Conservation (phyloP, 2,329 filamentous ascomycete genomes). For the Calonectria leucothoes region DNA sequence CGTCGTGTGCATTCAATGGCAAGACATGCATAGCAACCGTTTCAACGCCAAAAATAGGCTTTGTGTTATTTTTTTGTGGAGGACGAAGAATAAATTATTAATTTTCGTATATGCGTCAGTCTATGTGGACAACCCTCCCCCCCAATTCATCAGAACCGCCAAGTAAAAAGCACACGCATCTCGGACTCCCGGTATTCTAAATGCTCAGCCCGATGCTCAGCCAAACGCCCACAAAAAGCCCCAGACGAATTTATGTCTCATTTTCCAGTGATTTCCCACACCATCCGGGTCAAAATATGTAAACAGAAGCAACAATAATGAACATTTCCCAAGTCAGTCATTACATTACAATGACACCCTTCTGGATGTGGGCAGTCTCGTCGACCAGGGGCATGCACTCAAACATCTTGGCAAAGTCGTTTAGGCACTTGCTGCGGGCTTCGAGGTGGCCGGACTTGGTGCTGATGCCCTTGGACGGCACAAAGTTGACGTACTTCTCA, state of each 20-base stretch:
- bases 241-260: not conserved
- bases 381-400: constrained; percentile 50
- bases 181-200: not conserved
- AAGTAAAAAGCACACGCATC: not conserved
- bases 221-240: not conserved
- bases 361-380: constrained; percentile 48
- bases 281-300: not conserved
- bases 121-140: not conserved
- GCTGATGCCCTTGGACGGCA: constrained; percentile 48
- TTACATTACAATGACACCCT: constrained; percentile 41
- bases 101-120: constrained; percentile 1
- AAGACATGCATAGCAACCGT: not conserved
- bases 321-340: not conserved
- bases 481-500: constrained; percentile 46
- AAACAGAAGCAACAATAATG: not conserved
- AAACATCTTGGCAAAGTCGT: constrained; percentile 48
- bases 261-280: not conserved
- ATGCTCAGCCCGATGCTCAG: not conserved
- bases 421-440: constrained; percentile 49
- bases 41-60: not conserved
- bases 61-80: no score
- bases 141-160: not conserved
- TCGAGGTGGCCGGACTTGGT: constrained; percentile 47
- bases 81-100: not conserved
- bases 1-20: not conserved